phyloP scores from a whole-genome alignment of 345 rosid genomes.

The Hevea brasiliensis region DNA sequence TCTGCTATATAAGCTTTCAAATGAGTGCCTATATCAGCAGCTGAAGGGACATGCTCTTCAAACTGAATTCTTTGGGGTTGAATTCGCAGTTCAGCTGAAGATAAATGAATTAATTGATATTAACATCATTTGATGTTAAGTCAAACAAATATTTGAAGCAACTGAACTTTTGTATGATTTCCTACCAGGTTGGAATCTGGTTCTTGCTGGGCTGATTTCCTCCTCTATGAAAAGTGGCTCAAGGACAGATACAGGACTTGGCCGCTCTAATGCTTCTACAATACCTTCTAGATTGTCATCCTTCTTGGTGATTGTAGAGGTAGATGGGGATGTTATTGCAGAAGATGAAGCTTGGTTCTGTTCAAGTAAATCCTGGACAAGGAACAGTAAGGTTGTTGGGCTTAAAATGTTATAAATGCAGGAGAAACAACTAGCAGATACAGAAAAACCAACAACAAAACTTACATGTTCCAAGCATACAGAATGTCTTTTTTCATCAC shows the following conservation, averaged over 20 bases:
- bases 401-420: slow-evolving; percentile 1
- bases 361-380: slow-evolving; percentile 46
- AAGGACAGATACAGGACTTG: slow-evolving; percentile 92
- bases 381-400: slow-evolving; percentile 4
- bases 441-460: slow-evolving; percentile 11
- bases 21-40: slow-evolving; percentile 31
- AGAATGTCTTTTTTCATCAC: slow-evolving; percentile 29
- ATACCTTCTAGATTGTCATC: slow-evolving; percentile 47
- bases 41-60: slow-evolving; percentile 48
- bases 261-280: slow-evolving; percentile 50
- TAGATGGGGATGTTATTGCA: slow-evolving; percentile 47
- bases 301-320: slow-evolving; percentile 37
- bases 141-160: slow-evolving; percentile 5
- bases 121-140: slow-evolving; percentile 10
- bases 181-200: slow-evolving; percentile 60
- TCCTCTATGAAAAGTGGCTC: slow-evolving; percentile 69
- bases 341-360: slow-evolving; percentile 40
- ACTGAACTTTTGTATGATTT: not conserved
- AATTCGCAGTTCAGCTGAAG: slow-evolving; percentile 48
- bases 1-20: slow-evolving; percentile 45
- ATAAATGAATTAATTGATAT: slow-evolving; percentile 30
- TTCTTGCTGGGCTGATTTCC: slow-evolving; percentile 59
- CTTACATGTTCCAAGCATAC: slow-evolving; percentile 44
- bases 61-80: slow-evolving; percentile 64
- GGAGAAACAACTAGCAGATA: slow-evolving; percentile 16